Evolutionary conservation across 768 basidiomycete species (phyloP).

Genomic region (Rhizopogon vesiculosus): DNA sequence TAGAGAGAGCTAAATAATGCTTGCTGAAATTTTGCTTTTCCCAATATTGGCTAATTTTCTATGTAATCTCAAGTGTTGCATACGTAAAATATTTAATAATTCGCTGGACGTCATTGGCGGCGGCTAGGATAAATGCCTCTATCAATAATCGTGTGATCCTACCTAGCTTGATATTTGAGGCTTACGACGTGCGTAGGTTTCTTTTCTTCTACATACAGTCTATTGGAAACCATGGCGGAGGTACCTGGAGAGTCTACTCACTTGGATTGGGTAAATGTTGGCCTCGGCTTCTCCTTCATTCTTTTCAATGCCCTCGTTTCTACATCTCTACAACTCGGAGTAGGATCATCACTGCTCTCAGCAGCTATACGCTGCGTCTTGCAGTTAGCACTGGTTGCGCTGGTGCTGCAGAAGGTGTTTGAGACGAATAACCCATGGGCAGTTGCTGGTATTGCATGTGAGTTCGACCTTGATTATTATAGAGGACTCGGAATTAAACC

Average conservation of each 20-base stretch:
- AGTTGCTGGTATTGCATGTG: constrained; percentile 69
- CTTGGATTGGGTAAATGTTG: constrained; percentile 72
- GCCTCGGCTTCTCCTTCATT: constrained; percentile 71
- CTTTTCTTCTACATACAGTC: neutral
- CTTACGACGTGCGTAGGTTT: neutral
- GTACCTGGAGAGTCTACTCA: constrained; percentile 17
- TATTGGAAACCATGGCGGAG: constrained; percentile 24
- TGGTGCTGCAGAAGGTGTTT: constrained; percentile 69
- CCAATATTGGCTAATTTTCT: no score
- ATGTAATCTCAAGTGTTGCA: no score
- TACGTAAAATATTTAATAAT: no score
- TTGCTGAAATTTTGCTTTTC: neutral
- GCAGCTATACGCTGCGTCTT: constrained; percentile 71
- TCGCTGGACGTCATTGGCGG: neutral
- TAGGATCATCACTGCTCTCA: constrained; percentile 63
- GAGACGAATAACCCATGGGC: constrained; percentile 70
- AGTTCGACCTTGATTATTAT: constrained; percentile 24
- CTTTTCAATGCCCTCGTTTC: constrained; percentile 68
- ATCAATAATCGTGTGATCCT: neutral
- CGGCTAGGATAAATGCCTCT: neutral
- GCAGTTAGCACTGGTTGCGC: constrained; percentile 72
- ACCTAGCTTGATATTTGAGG: neutral
- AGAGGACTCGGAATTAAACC: neutral
- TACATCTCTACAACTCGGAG: constrained; percentile 55
- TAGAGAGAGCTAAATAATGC: constrained; percentile 28